A percentile compares a stretch with the other conserved stretches of the same genome.
Evolutionary conservation across 192 early-diverging fungal genomes (phyloP).

Genomic region (Umbelopsis isabellina): DNA sequence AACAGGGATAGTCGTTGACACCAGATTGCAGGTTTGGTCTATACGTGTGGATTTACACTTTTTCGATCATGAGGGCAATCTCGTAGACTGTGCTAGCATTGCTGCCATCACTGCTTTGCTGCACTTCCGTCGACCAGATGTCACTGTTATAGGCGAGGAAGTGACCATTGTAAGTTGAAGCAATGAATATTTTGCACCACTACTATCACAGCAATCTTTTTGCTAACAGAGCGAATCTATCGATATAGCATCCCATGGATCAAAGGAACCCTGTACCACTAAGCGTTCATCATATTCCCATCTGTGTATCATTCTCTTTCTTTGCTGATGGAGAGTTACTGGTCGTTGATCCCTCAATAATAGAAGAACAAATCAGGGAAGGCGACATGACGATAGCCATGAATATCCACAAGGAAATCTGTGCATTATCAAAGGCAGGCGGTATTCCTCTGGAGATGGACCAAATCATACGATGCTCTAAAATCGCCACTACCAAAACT

Average conservation of each 20-base stretch:
- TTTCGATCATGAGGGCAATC: constrained; percentile 93
- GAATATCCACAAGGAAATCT: constrained; percentile 93
- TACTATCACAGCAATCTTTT: no score
- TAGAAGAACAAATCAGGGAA: constrained; percentile 87
- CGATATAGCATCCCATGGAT: constrained; percentile 74
- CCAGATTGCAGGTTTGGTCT: constrained; percentile 71
- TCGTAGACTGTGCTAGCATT: constrained; percentile 89
- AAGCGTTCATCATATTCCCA: constrained; percentile 94
- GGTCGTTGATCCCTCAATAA: constrained; percentile 81
- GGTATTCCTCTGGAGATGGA: constrained; percentile 78
- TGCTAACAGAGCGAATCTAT: neutral
- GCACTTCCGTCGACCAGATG: constrained; percentile 95
- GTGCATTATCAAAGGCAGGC: constrained; percentile 89
- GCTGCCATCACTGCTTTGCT: constrained; percentile 87
- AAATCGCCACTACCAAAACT: constrained; percentile 77
- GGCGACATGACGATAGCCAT: constrained; percentile 88
- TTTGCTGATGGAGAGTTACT: constrained; percentile 76
- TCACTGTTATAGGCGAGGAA: constrained; percentile 89
- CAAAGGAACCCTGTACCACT: constrained; percentile 93
- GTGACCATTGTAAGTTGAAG: constrained; percentile 76
- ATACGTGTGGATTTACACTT: constrained; percentile 91
- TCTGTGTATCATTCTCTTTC: constrained; percentile 92
- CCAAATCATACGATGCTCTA: constrained; percentile 79
- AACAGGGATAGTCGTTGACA: neutral
- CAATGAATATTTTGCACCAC: neutral